phyloP scores from a whole-genome alignment of 192 early-diverging fungal species.

The Dimargaris cristalligena region DNA sequence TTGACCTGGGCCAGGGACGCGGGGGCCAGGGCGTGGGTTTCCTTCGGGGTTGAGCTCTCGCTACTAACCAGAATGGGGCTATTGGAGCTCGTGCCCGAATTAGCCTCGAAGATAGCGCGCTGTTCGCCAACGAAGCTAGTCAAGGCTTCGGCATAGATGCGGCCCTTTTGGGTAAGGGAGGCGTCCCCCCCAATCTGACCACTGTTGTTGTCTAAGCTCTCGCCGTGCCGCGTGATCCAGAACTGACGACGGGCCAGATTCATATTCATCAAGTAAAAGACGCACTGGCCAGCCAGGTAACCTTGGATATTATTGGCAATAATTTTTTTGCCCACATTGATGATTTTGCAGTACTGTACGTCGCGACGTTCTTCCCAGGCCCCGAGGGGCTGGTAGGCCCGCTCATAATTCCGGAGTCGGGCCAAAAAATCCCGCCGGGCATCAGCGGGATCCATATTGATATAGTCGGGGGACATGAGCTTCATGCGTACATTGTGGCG shows the following conservation, averaged over 20 bases:
- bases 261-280: conserved; percentile 98
- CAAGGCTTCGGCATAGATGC: conserved; percentile 55
- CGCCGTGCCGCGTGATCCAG: conserved; percentile 88
- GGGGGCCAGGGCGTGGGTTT: neutral
- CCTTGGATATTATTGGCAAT: conserved; percentile 90
- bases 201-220: conserved; percentile 67
- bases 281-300: conserved; percentile 80
- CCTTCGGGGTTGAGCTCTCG: neutral
- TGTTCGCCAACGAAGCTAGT: conserved; percentile 54
- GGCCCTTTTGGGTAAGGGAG: conserved; percentile 54
- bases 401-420: conserved; percentile 82
- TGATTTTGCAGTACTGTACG: conserved; percentile 84
- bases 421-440: conserved; percentile 76
- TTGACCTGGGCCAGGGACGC: conserved; percentile 7
- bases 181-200: conserved; percentile 83
- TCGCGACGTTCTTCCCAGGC: conserved; percentile 68
- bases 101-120: conserved; percentile 13
- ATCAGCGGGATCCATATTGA: conserved; percentile 56
- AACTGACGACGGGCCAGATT: conserved; percentile 70
- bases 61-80: neutral
- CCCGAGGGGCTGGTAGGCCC: conserved; percentile 70
- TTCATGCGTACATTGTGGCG: conserved; percentile 80
- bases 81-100: neutral
- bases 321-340: conserved; percentile 92
- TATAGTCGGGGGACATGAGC: conserved; percentile 86